Conservation (phyloP, 1,284 basidiomycete species). For the Cutaneotrichosporon sp. region DNA sequence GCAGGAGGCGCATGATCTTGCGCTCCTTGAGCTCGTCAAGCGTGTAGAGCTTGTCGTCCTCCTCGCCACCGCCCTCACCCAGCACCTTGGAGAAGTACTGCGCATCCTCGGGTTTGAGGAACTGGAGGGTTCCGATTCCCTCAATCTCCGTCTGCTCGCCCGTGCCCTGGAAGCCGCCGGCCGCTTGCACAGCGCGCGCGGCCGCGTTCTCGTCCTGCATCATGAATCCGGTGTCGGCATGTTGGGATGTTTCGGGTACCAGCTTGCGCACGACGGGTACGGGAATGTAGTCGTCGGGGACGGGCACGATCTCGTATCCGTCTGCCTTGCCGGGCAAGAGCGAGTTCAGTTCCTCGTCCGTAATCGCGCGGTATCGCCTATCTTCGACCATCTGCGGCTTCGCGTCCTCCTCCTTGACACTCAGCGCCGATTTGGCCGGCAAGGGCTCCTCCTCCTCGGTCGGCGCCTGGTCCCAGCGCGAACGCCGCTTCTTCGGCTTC, state of each 20-base stretch:
- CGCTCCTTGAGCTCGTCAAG: constrained; percentile 99
- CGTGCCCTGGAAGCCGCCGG: constrained; percentile 72
- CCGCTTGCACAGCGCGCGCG: constrained; percentile 75
- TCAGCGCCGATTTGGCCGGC: not conserved
- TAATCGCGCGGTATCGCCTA: constrained; percentile 88
- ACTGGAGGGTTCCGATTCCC: constrained; percentile 92
- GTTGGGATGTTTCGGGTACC: constrained; percentile 53
- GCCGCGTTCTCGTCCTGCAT: constrained; percentile 92
- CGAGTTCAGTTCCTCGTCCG: constrained; percentile 91
- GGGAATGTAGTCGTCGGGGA: constrained; percentile 89
- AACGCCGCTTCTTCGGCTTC: constrained; percentile 75
- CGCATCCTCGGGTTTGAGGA: constrained; percentile 98
- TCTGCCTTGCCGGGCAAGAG: constrained; percentile 68
- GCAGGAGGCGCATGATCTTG: constrained; percentile 98
- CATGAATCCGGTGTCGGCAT: constrained; percentile 72
- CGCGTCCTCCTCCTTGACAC: constrained; percentile 24
- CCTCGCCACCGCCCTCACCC: constrained; percentile 75
- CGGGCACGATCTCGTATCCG: constrained; percentile 88
- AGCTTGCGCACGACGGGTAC: constrained; percentile 54
- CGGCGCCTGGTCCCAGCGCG: constrained; percentile 49
- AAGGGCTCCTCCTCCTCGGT: constrained; percentile 4
- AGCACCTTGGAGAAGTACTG: constrained; percentile 97
- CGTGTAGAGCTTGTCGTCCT: constrained; percentile 73
- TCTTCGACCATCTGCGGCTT: constrained; percentile 70
- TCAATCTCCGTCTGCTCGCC: constrained; percentile 98